phyloP scores from a whole-genome alignment of 768 basidiomycete species.

The Kwoniella pini region DNA sequence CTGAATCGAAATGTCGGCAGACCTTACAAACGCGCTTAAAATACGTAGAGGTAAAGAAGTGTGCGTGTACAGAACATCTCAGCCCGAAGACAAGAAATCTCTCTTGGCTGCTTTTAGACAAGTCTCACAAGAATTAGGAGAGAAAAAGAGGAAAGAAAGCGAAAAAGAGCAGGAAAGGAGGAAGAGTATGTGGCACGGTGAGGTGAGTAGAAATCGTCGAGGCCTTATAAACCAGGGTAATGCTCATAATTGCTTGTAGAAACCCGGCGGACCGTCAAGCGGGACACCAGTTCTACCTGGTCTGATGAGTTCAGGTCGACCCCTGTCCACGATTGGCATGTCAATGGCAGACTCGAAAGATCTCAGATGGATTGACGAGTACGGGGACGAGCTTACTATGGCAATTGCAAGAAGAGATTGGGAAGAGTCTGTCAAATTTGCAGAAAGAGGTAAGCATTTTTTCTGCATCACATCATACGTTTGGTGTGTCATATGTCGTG shows the following conservation, averaged over 20 bases:
- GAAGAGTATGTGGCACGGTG: slow-evolving; percentile 61
- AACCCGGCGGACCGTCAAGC: slow-evolving; percentile 5
- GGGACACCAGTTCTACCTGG: slow-evolving; percentile 65
- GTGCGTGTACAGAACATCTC: slow-evolving; percentile 87
- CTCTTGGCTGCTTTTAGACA: slow-evolving; percentile 83
- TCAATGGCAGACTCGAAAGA: slow-evolving; percentile 66
- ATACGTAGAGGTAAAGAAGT: slow-evolving; percentile 90
- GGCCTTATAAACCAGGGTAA: not conserved
- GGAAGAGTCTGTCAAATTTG: slow-evolving; percentile 78
- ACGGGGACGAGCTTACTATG: slow-evolving; percentile 86
- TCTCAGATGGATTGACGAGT: slow-evolving; percentile 82
- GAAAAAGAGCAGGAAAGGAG: slow-evolving; percentile 89
- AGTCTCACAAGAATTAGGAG: slow-evolving; percentile 85
- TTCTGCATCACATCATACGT: no score
- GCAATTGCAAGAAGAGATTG: slow-evolving; percentile 86
- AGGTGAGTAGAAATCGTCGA: slow-evolving; percentile 44
- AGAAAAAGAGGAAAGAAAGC: slow-evolving; percentile 86
- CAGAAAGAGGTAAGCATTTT: slow-evolving; percentile 69
- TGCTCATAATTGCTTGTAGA: slow-evolving; percentile 5
- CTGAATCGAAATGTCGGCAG: slow-evolving; percentile 51
- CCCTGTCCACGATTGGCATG: slow-evolving; percentile 67
- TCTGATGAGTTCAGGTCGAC: slow-evolving; percentile 57
- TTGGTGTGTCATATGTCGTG: no score
- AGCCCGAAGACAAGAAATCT: slow-evolving; percentile 76
- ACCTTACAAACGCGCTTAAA: slow-evolving; percentile 94